phyloP scores from a whole-genome alignment of 176 grass and related monocot genomes.

The Microstegium vimineum region DNA sequence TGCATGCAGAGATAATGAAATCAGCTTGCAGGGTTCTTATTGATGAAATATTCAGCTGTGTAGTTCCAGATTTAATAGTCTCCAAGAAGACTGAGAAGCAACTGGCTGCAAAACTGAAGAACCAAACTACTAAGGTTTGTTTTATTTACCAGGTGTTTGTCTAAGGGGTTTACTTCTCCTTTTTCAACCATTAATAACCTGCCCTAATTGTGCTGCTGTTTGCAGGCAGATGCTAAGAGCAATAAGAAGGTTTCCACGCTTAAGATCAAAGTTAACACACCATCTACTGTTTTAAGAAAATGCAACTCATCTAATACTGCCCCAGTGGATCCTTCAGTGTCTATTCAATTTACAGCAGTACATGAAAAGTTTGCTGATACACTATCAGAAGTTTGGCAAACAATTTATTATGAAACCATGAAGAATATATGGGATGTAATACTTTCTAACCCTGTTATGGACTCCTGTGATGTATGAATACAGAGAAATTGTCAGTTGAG shows the following conservation, averaged over 20 bases:
- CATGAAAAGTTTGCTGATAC: slow-evolving; percentile 41
- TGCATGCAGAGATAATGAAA: slow-evolving; percentile 91
- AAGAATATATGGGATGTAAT: slow-evolving; percentile 60
- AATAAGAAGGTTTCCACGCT: slow-evolving; percentile 26
- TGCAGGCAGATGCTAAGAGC: slow-evolving; percentile 33
- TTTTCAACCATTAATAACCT: slow-evolving; percentile 9
- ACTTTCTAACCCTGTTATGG: slow-evolving; percentile 28
- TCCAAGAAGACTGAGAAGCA: slow-evolving; percentile 50
- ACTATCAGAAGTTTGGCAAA: slow-evolving; percentile 48
- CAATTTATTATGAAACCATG: slow-evolving; percentile 72
- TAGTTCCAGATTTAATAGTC: slow-evolving; percentile 77
- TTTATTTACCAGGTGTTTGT: slow-evolving; percentile 15
- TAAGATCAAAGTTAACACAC: slow-evolving; percentile 27
- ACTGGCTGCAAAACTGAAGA: slow-evolving; percentile 42
- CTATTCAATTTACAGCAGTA: slow-evolving; percentile 4
- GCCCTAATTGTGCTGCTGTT: background rate
- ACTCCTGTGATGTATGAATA: slow-evolving; percentile 62
- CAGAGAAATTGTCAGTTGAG: slow-evolving; percentile 40
- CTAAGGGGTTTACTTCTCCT: background rate
- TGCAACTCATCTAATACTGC: slow-evolving; percentile 18
- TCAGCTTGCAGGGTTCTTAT: slow-evolving; percentile 67
- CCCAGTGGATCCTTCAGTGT: background rate
- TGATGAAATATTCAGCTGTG: slow-evolving; percentile 77
- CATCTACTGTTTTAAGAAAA: slow-evolving; percentile 12
- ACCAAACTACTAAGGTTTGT: slow-evolving; percentile 47